Conservation (phyloP, 768 basidiomycete species). For the Trichaptum fuscoviolaceum region DNA sequence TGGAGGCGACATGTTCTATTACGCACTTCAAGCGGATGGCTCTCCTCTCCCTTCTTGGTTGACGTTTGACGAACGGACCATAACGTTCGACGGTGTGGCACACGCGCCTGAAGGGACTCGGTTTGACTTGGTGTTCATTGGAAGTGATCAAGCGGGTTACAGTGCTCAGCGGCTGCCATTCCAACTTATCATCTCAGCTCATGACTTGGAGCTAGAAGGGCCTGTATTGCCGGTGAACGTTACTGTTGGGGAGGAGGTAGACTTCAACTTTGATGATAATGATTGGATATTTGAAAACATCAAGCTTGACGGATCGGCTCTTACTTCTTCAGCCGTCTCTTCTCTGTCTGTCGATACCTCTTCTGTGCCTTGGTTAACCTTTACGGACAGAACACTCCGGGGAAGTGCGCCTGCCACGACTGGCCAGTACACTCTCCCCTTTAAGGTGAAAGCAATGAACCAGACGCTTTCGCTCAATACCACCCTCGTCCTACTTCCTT, state of each 20-base stretch:
- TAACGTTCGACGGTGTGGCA: conserved; percentile 77
- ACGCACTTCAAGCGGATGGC: conserved; percentile 60
- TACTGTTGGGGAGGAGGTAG: conserved; percentile 51
- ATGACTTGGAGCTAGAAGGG: conserved; percentile 54
- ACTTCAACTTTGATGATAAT: conserved; percentile 49
- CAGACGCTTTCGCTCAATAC: conserved; percentile 63
- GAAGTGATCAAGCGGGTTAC: conserved; percentile 70
- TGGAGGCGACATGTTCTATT: conserved; percentile 46
- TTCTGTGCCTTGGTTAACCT: conserved; percentile 34
- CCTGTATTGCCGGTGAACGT: conserved; percentile 64
- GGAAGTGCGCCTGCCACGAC: conserved; percentile 57
- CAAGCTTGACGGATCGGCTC: conserved; percentile 51
- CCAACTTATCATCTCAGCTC: conserved; percentile 57
- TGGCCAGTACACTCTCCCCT: conserved; percentile 49
- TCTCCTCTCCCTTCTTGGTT: conserved; percentile 73
- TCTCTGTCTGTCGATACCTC: conserved; percentile 55
- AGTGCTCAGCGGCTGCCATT: conserved; percentile 57
- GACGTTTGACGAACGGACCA: conserved; percentile 53
- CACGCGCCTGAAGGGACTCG: conserved; percentile 38
- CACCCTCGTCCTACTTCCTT: conserved; percentile 59
- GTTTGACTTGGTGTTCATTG: conserved; percentile 55
- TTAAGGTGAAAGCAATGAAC: conserved; percentile 60
- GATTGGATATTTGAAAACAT: conserved; percentile 43
- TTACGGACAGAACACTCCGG: conserved; percentile 60
- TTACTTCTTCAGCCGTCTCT: conserved; percentile 56